These are phyloP conservation scores for Rhodotorula sp. DNA, from an alignment of 1,284 basidiomycete species.

Conservation along the genomic window DNA sequence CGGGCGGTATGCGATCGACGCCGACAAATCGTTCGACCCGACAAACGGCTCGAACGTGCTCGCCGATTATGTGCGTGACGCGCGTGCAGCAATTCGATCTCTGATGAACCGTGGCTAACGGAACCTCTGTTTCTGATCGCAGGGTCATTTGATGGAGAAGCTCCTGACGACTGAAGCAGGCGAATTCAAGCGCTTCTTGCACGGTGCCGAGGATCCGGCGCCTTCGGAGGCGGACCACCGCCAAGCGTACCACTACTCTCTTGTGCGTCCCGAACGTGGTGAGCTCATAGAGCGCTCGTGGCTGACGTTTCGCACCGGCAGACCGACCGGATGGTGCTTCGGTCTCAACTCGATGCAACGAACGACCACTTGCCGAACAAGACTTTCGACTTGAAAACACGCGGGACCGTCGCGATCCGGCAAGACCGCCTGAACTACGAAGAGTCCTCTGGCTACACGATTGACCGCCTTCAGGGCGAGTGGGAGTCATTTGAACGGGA, in stretches of 20 bases:
- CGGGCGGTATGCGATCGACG: constrained; percentile 78
- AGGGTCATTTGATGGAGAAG: constrained; percentile 89
- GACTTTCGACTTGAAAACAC: constrained; percentile 95
- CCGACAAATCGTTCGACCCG: constrained; percentile 58
- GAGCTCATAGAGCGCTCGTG: not conserved
- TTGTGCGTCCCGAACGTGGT: constrained; percentile 55
- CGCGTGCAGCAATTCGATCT: not conserved
- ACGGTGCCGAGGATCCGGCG: constrained; percentile 51
- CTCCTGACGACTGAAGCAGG: constrained; percentile 69
- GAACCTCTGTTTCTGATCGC: constrained; percentile 1
- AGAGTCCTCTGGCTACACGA: constrained; percentile 76
- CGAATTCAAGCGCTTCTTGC: constrained; percentile 67
- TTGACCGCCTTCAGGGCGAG: constrained; percentile 62
- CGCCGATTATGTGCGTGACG: constrained; percentile 28
- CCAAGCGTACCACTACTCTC: constrained; percentile 77
- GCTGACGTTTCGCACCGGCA: constrained; percentile 46
- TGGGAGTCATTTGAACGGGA: constrained; percentile 77
- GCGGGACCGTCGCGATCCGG: constrained; percentile 80
- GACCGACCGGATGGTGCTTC: constrained; percentile 79
- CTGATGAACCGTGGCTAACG: constrained; percentile 8
- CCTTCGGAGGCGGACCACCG: constrained; percentile 47
- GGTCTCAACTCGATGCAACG: constrained; percentile 89
- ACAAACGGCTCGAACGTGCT: constrained; percentile 63
- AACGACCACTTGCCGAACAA: constrained; percentile 79
- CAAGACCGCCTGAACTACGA: constrained; percentile 82